Percentiles rank a stretch among this genome's conserved stretches.
Evolutionary conservation across 2,329 filamentous ascomycete genomes (phyloP).

Genomic region (Cladobotryum mycophilum): DNA sequence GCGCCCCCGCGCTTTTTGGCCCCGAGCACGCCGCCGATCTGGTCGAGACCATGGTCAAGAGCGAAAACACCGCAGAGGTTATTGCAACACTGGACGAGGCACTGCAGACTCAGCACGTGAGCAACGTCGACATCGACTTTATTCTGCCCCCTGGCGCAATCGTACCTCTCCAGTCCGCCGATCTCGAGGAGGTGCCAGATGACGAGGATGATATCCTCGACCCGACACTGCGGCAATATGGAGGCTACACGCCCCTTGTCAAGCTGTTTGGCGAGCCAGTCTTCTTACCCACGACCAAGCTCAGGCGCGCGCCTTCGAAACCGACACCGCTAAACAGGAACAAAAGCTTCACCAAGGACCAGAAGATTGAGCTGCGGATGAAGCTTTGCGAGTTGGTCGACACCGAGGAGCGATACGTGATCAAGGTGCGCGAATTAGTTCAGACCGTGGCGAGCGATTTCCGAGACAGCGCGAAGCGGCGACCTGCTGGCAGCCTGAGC

Average conservation of each 20-base stretch:
- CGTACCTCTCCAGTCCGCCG: slow-evolving; percentile 53
- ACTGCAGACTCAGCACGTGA: slow-evolving; percentile 73
- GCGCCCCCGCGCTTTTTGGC: slow-evolving; percentile 67
- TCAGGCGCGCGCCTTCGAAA: slow-evolving; percentile 81
- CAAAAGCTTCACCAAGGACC: slow-evolving; percentile 69
- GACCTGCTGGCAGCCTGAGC: slow-evolving; percentile 56
- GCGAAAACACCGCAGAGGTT: slow-evolving; percentile 69
- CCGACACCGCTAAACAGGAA: slow-evolving; percentile 73
- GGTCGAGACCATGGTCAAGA: slow-evolving; percentile 74
- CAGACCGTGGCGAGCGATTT: slow-evolving; percentile 76
- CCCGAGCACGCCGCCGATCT: slow-evolving; percentile 91
- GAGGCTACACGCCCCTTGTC: slow-evolving; percentile 68
- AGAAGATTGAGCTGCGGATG: slow-evolving; percentile 78
- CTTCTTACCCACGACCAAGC: slow-evolving; percentile 77
- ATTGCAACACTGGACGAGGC: slow-evolving; percentile 68
- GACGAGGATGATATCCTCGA: slow-evolving; percentile 62
- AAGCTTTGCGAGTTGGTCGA: slow-evolving; percentile 88
- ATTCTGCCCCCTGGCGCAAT: slow-evolving; percentile 76
- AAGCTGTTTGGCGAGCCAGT: slow-evolving; percentile 75
- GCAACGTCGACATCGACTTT: slow-evolving; percentile 81
- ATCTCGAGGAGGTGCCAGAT: slow-evolving; percentile 52
- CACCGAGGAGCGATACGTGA: slow-evolving; percentile 90
- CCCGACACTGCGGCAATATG: slow-evolving; percentile 63
- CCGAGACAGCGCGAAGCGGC: slow-evolving; percentile 58
- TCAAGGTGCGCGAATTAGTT: slow-evolving; percentile 78